Percentiles rank a stretch among this genome's conserved stretches.
These are phyloP conservation scores for Fusarium brevicatenulatum DNA, from an alignment of 2,329 filamentous ascomycete genomes.

Conservation along the genomic window DNA sequence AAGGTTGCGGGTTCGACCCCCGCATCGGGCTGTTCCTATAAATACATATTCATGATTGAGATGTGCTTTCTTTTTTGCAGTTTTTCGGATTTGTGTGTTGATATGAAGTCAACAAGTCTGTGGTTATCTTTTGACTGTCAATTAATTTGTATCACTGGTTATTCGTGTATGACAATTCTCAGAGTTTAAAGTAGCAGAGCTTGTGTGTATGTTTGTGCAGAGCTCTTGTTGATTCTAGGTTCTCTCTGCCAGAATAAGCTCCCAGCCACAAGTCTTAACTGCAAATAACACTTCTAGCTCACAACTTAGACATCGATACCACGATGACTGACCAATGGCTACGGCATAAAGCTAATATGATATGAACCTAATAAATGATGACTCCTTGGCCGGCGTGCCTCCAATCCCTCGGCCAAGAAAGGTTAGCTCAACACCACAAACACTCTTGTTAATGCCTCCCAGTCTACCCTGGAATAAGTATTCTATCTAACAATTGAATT, in stretches of 20 bases:
- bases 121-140: fast-evolving
- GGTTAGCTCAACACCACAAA: too few species aligned
- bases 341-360: too few species aligned
- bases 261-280: too few species aligned
- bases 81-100: not conserved
- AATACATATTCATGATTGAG: conserved; percentile 39
- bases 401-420: too few species aligned
- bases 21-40: conserved; percentile 55
- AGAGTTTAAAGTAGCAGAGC: not conserved
- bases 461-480: not conserved
- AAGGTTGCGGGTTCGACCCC: conserved; percentile 67
- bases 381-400: too few species aligned
- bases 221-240: not conserved
- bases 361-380: too few species aligned
- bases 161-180: fast-evolving
- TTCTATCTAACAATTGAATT: not conserved
- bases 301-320: too few species aligned
- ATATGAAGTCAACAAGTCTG: not conserved
- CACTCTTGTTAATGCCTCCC: fast-evolving
- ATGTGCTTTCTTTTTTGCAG: conserved; percentile 35
- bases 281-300: too few species aligned
- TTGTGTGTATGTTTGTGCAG: not conserved
- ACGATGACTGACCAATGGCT: too few species aligned
- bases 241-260: too few species aligned
- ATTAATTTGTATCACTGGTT: fast-evolving